A percentile compares a stretch with the other conserved stretches of the same genome.
Conservation (phyloP, 345 rosid species). For the Eutrema heterophyllum region DNA sequence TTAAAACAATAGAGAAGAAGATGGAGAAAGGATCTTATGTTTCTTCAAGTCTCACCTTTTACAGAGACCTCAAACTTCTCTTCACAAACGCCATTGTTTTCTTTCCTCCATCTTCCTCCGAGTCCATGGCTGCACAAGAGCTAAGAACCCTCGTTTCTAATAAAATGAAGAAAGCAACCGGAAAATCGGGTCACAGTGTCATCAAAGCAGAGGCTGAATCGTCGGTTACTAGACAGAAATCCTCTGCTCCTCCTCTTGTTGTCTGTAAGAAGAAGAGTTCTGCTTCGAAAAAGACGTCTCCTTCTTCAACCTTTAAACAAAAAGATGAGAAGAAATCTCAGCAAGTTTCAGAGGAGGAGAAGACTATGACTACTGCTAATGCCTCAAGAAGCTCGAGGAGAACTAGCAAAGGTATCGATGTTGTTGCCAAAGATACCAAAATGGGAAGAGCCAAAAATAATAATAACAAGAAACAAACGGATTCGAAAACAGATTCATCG, state of each 20-base stretch:
- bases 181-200: neutral
- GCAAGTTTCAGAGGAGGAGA: slow-evolving; percentile 39
- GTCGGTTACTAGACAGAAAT: slow-evolving; percentile 37
- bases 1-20: slow-evolving; percentile 48
- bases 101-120: slow-evolving; percentile 47
- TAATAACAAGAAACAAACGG: slow-evolving; percentile 1
- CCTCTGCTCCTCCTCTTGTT: slow-evolving; percentile 41
- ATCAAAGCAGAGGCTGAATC: slow-evolving; percentile 29
- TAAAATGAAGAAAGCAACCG: slow-evolving; percentile 31
- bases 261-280: slow-evolving; percentile 58
- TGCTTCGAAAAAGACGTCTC: slow-evolving; percentile 35
- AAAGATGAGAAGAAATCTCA: slow-evolving; percentile 27
- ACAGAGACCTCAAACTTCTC: slow-evolving; percentile 67
- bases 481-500: slow-evolving; percentile 19
- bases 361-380: slow-evolving; percentile 35
- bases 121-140: slow-evolving; percentile 45
- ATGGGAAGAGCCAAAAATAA: slow-evolving; percentile 9
- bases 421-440: slow-evolving; percentile 3
- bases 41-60: slow-evolving; percentile 37
- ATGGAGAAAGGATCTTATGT: slow-evolving; percentile 45
- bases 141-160: slow-evolving; percentile 41
- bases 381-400: slow-evolving; percentile 51
- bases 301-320: slow-evolving; percentile 31
- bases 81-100: slow-evolving; percentile 60
- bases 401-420: slow-evolving; percentile 30